Conservation (phyloP, 148 eudicot genomes). For the Silene latifolia region DNA sequence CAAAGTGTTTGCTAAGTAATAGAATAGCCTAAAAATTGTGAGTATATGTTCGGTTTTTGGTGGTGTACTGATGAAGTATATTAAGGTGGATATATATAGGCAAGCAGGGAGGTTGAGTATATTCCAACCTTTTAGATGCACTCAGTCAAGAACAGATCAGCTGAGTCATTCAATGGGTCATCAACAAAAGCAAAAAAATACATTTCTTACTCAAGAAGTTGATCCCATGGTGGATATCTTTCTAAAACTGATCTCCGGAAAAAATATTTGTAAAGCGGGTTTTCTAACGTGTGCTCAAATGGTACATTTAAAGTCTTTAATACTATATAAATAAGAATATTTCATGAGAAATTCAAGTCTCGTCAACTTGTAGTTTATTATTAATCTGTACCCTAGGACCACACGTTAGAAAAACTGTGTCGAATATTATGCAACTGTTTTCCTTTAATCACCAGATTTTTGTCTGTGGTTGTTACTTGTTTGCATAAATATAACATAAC, state of each 20-base stretch:
- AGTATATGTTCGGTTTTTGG: background rate
- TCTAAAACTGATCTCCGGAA: background rate
- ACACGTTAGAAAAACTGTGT: background rate
- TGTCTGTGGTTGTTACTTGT: background rate
- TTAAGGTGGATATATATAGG: background rate
- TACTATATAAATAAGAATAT: no score
- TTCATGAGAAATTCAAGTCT: no score
- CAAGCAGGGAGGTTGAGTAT: background rate
- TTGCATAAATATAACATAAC: background rate
- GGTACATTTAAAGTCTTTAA: no score
- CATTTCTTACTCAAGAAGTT: slow-evolving; percentile 9
- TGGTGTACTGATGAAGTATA: background rate
- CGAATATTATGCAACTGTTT: slow-evolving; percentile 1
- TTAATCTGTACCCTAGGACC: no score
- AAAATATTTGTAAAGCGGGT: background rate
- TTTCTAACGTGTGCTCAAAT: no score
- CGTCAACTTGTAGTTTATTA: no score
- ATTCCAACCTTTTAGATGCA: slow-evolving; percentile 1
- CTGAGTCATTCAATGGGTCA: slow-evolving; percentile 5
- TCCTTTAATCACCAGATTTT: background rate
- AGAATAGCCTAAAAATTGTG: background rate
- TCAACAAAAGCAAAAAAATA: slow-evolving; percentile 14
- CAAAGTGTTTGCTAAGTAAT: background rate
- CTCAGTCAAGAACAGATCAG: background rate
- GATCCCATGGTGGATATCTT: slow-evolving; percentile 8